Conservation (phyloP, 805 yeast genomes). For the Alloascoidea africana region DNA sequence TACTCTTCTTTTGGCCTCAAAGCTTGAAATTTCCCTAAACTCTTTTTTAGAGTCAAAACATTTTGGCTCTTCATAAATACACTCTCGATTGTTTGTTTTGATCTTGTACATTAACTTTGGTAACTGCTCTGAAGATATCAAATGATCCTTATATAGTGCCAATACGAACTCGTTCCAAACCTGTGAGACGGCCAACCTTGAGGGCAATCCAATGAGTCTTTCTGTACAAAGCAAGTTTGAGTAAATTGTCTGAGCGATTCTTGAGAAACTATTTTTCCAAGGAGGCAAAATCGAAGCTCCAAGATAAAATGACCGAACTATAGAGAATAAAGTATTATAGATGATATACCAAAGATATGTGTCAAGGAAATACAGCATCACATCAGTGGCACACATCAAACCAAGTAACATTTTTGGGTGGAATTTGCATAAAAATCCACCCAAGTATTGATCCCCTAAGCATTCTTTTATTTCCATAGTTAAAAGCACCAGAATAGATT, state of each 20-base stretch:
- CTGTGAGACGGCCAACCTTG: slow-evolving; percentile 47
- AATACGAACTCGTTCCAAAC: slow-evolving; percentile 79
- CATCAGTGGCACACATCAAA: slow-evolving; percentile 42
- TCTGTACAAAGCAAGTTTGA: slow-evolving; percentile 48
- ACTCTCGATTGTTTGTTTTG: slow-evolving; percentile 19
- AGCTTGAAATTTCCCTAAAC: slow-evolving; percentile 39
- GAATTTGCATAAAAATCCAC: slow-evolving; percentile 32
- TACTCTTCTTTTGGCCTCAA: slow-evolving; percentile 70
- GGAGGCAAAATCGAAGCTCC: slow-evolving; percentile 85
- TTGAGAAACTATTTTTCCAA: slow-evolving; percentile 67
- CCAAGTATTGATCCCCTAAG: slow-evolving; percentile 43
- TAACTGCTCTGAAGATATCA: slow-evolving; percentile 59
- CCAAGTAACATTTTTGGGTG: slow-evolving; percentile 43
- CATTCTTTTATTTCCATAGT: slow-evolving; percentile 40
- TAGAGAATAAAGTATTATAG: slow-evolving; percentile 64
- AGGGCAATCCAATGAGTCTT: slow-evolving; percentile 28
- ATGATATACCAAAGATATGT: slow-evolving; percentile 79
- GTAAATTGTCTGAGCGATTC: slow-evolving; percentile 61
- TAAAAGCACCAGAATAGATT: slow-evolving; percentile 57
- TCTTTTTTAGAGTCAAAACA: slow-evolving; percentile 79
- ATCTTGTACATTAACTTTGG: slow-evolving; percentile 45
- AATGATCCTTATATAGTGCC: slow-evolving; percentile 70
- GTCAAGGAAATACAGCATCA: slow-evolving; percentile 60
- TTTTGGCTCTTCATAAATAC: slow-evolving; percentile 48
- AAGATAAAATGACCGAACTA: slow-evolving; percentile 50